These are phyloP conservation scores for Halophytophthora polymorphica DNA, from an alignment of 352 stramenopile species.

Conservation along the genomic window DNA sequence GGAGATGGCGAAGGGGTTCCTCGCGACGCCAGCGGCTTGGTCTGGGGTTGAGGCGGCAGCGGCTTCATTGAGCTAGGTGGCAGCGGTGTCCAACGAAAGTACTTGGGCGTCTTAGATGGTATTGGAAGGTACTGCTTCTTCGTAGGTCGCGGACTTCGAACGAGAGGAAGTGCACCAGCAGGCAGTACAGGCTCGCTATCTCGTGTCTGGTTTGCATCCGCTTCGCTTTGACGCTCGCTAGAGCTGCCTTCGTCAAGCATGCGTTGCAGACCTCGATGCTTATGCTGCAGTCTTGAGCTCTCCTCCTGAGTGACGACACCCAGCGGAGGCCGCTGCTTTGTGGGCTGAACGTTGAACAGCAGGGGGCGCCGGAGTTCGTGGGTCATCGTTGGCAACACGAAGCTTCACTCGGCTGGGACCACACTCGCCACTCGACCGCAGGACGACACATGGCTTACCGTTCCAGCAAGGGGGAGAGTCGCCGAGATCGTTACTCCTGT, in stretches of 20 bases:
- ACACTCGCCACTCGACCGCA: too few relatives aligned
- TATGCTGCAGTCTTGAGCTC: conserved; percentile 33
- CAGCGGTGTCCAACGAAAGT: conserved; percentile 62
- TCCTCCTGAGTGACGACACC: conserved; percentile 52
- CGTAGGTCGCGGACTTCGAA: conserved; percentile 38
- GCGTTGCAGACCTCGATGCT: conserved; percentile 9
- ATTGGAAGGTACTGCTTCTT: conserved; percentile 36
- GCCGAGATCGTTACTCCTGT: too few relatives aligned
- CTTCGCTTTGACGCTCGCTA: conserved; percentile 10
- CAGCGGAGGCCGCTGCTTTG: conserved; percentile 30
- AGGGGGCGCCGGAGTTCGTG: conserved; percentile 52
- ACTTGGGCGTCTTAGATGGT: conserved; percentile 50
- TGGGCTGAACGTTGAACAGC: conserved; percentile 49
- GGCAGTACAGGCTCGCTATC: conserved; percentile 14
- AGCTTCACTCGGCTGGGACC: neutral
- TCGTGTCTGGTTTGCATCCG: conserved; percentile 1
- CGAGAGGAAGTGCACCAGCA: conserved; percentile 46
- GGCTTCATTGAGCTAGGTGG: conserved; percentile 8
- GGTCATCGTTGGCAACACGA: conserved; percentile 28
- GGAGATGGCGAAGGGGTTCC: conserved; percentile 11
- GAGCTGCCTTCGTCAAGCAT: conserved; percentile 8
- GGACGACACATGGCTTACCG: too few relatives aligned
- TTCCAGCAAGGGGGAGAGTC: too few relatives aligned
- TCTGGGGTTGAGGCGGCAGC: neutral
- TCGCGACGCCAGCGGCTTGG: conserved; percentile 9